Conservation (phyloP, 1,284 basidiomycete species). For the Pholiota adiposa region DNA sequence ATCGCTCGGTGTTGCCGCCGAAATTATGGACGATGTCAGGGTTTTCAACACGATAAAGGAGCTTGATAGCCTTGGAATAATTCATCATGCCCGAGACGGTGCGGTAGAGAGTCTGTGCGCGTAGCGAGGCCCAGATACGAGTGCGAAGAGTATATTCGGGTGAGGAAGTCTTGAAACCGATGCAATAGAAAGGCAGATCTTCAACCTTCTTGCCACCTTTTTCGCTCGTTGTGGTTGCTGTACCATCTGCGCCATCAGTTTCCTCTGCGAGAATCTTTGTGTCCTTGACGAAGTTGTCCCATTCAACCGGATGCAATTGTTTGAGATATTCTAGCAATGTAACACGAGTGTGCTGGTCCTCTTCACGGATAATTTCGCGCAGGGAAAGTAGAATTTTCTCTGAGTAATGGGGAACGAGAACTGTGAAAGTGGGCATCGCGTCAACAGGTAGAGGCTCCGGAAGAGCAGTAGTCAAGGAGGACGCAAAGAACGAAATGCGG, state of each 20-base stretch:
- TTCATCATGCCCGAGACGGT: conserved; percentile 99
- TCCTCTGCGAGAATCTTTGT: conserved; percentile 99
- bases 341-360: conserved; percentile 94
- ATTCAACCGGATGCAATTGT: conserved; percentile 98
- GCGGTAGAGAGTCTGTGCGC: conserved; percentile 97
- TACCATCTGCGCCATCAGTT: conserved; percentile 65
- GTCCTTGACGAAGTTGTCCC: conserved; percentile 99
- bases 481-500: conserved; percentile 96
- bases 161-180: conserved; percentile 99
- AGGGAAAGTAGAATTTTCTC: conserved; percentile 95
- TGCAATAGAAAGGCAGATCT: conserved; percentile 98
- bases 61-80: conserved; percentile 99
- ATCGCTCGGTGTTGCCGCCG: conserved; percentile 95
- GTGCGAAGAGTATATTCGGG: conserved; percentile 99
- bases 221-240: conserved; percentile 65
- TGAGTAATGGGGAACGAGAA: conserved; percentile 95
- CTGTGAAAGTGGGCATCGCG: conserved; percentile 97
- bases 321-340: conserved; percentile 97
- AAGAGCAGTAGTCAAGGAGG: conserved; percentile 90
- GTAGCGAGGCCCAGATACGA: conserved; percentile 98
- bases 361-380: conserved; percentile 95
- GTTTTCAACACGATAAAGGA: conserved; percentile 98
- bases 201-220: conserved; percentile 86
- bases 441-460: conserved; percentile 94
- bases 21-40: conserved; percentile 98